phyloP scores from a whole-genome alignment of 768 basidiomycete genomes.

The Lentinula sp. region DNA sequence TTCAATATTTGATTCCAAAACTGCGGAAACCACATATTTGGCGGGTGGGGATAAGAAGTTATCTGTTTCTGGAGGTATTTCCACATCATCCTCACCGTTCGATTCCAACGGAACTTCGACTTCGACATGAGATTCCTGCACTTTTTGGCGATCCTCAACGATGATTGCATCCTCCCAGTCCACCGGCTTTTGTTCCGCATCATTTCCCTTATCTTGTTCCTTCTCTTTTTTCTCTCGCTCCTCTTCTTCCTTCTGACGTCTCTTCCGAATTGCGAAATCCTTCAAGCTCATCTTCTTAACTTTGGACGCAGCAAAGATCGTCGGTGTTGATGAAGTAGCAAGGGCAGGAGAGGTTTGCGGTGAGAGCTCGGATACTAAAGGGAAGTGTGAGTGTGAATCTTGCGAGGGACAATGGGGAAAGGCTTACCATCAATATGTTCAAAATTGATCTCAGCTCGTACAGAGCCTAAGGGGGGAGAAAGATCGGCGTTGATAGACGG shows the following conservation, averaged over 20 bases:
- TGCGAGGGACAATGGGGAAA: background rate
- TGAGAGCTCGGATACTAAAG: background rate
- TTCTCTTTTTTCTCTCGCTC: background rate
- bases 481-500: background rate
- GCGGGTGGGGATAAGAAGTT: background rate
- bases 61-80: background rate
- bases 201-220: background rate
- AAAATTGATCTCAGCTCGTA: background rate
- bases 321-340: background rate
- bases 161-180: background rate
- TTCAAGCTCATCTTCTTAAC: constrained; percentile 3
- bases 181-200: background rate
- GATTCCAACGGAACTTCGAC: background rate
- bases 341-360: background rate
- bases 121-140: background rate
- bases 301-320: background rate
- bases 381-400: background rate
- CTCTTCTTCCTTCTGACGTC: constrained; percentile 3
- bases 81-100: no score
- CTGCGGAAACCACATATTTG: background rate
- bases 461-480: background rate
- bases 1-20: background rate
- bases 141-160: background rate
- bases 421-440: background rate
- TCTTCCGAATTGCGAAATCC: constrained; percentile 2